Percentiles rank a stretch among this genome's conserved stretches.
Evolutionary conservation across 2,329 filamentous ascomycete species (phyloP).

Genomic region (Blastomyces parvus): DNA sequence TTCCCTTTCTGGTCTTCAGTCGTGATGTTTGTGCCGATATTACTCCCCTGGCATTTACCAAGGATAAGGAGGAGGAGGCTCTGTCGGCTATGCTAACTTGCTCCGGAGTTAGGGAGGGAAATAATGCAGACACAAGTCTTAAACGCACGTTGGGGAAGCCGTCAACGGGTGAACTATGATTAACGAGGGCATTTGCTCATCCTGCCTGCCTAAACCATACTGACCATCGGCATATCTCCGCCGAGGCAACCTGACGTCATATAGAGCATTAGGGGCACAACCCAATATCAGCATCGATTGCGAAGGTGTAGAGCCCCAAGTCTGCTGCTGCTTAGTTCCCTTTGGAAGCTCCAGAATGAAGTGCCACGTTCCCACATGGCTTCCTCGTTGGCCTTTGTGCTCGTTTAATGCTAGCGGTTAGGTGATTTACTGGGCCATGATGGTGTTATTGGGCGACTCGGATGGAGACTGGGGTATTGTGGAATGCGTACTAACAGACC

Average conservation of each 20-base stretch:
- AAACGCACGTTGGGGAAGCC: constrained; percentile 22
- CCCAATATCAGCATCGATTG: not conserved
- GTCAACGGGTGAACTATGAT: constrained; percentile 16
- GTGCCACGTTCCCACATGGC: not conserved
- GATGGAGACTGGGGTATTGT: not conserved
- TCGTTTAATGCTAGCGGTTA: not conserved
- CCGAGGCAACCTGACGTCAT: constrained; percentile 20
- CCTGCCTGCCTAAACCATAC: constrained; percentile 25
- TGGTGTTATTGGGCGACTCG: not conserved
- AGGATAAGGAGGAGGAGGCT: constrained; percentile 33
- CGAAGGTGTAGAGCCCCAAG: too few relatives aligned
- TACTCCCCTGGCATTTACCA: constrained; percentile 34
- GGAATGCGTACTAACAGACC: not conserved
- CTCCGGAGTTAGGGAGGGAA: constrained; percentile 12
- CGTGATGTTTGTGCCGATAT: constrained; percentile 24
- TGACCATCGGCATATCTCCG: constrained; percentile 21
- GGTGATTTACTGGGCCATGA: not conserved
- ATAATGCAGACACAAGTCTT: too few relatives aligned
- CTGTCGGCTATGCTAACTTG: constrained; percentile 21
- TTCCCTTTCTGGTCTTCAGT: constrained; percentile 14
- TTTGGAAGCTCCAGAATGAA: not conserved
- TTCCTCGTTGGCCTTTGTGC: not conserved
- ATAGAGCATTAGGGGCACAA: constrained; percentile 12
- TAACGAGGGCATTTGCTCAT: constrained; percentile 17
- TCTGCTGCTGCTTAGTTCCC: not conserved